These are phyloP conservation scores for Aegilops longissima DNA, from an alignment of 176 grass and related monocot genomes.

Conservation along the genomic window DNA sequence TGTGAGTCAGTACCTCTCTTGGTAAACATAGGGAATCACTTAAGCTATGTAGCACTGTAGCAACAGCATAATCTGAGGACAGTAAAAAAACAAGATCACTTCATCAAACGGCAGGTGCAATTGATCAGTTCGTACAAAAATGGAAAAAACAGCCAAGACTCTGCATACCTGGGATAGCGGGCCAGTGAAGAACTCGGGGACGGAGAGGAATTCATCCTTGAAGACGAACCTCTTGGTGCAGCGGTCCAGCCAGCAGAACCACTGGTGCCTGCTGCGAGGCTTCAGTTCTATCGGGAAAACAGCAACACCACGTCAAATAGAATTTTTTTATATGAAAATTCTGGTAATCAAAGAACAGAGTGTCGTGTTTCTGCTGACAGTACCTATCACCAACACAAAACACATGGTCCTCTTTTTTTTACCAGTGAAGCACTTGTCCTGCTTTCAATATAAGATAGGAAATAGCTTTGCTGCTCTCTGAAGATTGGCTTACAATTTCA, in stretches of 20 bases:
- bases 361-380: background rate
- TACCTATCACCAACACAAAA: background rate
- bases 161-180: conserved; percentile 66
- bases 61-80: background rate
- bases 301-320: too few relatives aligned
- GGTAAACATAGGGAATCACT: background rate
- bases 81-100: background rate
- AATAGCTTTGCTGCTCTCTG: background rate
- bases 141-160: background rate
- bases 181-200: conserved; percentile 83
- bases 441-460: background rate
- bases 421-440: background rate
- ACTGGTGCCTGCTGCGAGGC: conserved; percentile 91
- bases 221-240: conserved; percentile 80
- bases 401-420: background rate
- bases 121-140: too few relatives aligned
- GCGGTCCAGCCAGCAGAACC: conserved; percentile 88
- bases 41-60: conserved; percentile 1
- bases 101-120: too few relatives aligned
- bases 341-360: background rate
- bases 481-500: background rate
- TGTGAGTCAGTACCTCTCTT: background rate
- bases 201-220: conserved; percentile 82
- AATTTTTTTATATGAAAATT: background rate
- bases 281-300: background rate